Evolutionary conservation across 2,329 filamentous ascomycete species (phyloP), one percentile per base, ranked within the genome.

Genomic region (Orbilia ellipsospora): DNA sequence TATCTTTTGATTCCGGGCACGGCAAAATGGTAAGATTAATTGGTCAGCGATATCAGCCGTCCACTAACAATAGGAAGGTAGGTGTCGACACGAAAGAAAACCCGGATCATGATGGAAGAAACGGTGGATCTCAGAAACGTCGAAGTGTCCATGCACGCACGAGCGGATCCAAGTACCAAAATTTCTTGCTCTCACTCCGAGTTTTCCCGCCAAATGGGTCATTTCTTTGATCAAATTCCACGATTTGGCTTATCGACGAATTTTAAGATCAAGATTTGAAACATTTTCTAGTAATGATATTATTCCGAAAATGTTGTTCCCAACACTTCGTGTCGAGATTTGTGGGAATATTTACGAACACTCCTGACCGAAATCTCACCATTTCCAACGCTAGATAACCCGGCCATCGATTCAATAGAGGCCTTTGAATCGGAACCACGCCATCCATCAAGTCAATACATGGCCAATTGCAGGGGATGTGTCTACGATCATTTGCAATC

Each of bases 31-130:
- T 65, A 65, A 72, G 28, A 40, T 40, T 52, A 45, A 65, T 65
- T 72, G 67, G 67, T 72, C 67, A 65, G 28, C 64, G 67, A 72
- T 64, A 64, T 18, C 36, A 45, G 28, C 45, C 15, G 48, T 28
- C 31, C 40, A 48, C 8, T 44, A 31, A 50, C 12, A 20, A 18
- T 50, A 31, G 10, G 6, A 18, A 12, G 4, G 55, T 59, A 50
- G 31, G 57, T 36, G 57, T 61, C 57, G 48, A 50, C 57, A 36
- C 28, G 52, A 55, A 13, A 18, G 36, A 40, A 45, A 59, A 44
- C 44, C 55, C 55, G 55, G 36, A 2, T 15, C 28, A 45, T 10
- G 55, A 59, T 59, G 55, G 55, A 45, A 42, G 40, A 4, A 18
- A 48, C 42, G 52, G 16, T 28, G 54, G 23, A 44, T 36, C 31